These are phyloP conservation scores for Neofusicoccum laricinum DNA, from an alignment of 2,329 filamentous ascomycete species.

Conservation along the genomic window DNA sequence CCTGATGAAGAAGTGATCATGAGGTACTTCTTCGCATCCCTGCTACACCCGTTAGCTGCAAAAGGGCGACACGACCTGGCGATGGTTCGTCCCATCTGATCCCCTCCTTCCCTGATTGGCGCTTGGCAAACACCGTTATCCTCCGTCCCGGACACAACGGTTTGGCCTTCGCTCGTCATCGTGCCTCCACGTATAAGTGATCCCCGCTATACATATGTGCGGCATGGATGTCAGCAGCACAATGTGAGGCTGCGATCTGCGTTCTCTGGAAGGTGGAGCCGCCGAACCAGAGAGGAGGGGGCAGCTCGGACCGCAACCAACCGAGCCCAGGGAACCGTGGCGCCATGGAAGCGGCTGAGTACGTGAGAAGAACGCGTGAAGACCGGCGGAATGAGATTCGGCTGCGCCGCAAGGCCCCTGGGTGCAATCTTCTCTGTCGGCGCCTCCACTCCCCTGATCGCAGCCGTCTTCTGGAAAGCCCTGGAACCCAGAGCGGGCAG, in stretches of 20 bases:
- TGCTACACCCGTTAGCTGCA: background rate
- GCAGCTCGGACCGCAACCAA: conserved; percentile 23
- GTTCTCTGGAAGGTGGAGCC: background rate
- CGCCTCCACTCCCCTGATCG: background rate
- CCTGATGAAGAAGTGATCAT: conserved; percentile 12
- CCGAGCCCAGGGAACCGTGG: background rate
- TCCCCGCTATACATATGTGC: background rate
- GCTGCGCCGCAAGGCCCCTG: background rate
- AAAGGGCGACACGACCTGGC: background rate
- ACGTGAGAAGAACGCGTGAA: background rate
- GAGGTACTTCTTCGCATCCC: background rate
- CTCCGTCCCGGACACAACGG: background rate
- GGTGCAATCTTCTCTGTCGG: background rate
- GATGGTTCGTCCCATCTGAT: background rate
- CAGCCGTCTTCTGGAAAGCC: background rate
- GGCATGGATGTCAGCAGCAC: background rate
- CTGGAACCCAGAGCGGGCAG: background rate
- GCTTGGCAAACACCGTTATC: background rate
- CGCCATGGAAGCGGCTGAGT: background rate
- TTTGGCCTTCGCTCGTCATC: background rate
- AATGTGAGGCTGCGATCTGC: conserved; percentile 2
- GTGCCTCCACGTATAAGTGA: background rate
- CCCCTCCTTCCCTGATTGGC: background rate
- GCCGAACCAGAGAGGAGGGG: conserved; percentile 1
- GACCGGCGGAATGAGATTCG: background rate